These are phyloP conservation scores for Cylindrodendrum hubeiense DNA, from an alignment of 2,329 filamentous ascomycete species.

Conservation along the genomic window DNA sequence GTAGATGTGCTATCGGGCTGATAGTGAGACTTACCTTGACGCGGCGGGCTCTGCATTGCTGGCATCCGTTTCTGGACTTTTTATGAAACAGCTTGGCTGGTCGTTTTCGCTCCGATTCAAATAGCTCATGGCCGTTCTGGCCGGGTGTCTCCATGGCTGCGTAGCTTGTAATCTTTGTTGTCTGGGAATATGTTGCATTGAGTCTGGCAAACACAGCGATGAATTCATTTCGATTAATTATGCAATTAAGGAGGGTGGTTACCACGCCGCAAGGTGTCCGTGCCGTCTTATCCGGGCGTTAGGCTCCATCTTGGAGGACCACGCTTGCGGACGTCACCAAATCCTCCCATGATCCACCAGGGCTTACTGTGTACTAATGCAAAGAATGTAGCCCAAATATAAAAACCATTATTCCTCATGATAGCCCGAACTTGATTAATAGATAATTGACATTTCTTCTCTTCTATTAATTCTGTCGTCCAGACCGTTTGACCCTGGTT, in stretches of 20 bases:
- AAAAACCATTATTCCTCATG: too few relatives aligned
- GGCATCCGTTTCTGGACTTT: conserved; percentile 24
- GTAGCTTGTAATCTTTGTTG: too few relatives aligned
- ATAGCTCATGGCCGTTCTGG: not conserved
- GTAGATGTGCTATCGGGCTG: not conserved
- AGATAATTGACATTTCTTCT: too few relatives aligned
- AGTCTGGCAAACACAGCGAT: not conserved
- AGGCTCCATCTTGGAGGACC: too few relatives aligned
- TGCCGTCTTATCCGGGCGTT: conserved; percentile 5
- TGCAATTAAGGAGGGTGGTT: not conserved
- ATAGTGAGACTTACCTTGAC: conserved; percentile 12
- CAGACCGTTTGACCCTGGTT: too few relatives aligned
- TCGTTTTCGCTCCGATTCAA: conserved; percentile 8
- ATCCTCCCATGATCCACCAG: too few relatives aligned
- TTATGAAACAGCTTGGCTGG: conserved; percentile 24
- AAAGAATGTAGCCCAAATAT: too few relatives aligned
- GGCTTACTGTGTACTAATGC: too few relatives aligned
- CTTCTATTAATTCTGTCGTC: too few relatives aligned
- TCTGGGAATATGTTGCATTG: too few relatives aligned
- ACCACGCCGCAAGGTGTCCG: not conserved
- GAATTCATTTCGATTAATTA: not conserved
- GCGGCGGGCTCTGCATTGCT: conserved; percentile 21
- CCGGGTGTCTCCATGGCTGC: not conserved
- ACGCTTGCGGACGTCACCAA: too few relatives aligned
- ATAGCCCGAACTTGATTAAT: too few relatives aligned